Evolutionary conservation across 768 basidiomycete genomes (phyloP).

Genomic region (Russula foetens): DNA sequence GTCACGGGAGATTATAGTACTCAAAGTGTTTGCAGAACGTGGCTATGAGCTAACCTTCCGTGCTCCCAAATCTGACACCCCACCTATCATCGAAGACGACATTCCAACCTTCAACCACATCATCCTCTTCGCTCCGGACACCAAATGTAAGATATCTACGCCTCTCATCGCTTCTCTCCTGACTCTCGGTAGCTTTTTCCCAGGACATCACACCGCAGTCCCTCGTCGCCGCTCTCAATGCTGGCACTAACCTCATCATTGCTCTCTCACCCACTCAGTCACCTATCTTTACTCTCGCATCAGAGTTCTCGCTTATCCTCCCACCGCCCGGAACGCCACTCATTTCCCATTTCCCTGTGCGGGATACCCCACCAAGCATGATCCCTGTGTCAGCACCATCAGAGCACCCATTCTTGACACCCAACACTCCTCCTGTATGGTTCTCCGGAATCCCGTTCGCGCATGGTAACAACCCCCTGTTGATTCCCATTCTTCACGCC

Average conservation of each 20-base stretch:
- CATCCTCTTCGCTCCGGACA: conserved; percentile 76
- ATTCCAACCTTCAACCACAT: conserved; percentile 76
- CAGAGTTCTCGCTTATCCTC: conserved; percentile 88
- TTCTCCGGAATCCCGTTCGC: conserved; percentile 67
- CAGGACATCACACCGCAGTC: conserved; percentile 76
- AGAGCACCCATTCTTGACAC: conserved; percentile 37
- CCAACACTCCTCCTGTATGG: conserved; percentile 54
- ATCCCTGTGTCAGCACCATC: conserved; percentile 53
- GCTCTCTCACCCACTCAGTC: conserved; percentile 72
- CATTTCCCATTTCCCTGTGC: conserved; percentile 77
- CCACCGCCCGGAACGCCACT: conserved; percentile 79
- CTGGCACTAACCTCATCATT: conserved; percentile 76
- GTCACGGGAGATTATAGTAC: conserved; percentile 2
- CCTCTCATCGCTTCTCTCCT: not conserved
- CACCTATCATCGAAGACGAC: conserved; percentile 60
- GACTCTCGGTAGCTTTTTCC: conserved; percentile 44
- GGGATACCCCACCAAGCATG: conserved; percentile 52
- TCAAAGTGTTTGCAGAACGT: conserved; percentile 38
- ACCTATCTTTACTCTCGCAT: conserved; percentile 64
- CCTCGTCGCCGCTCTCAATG: conserved; percentile 59
- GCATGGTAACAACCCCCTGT: conserved; percentile 62
- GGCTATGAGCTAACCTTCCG: conserved; percentile 89
- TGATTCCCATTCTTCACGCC: conserved; percentile 76
- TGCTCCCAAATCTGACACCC: conserved; percentile 63
- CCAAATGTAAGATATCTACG: conserved; percentile 58